Evolutionary conservation across 75 land plant species (phyloP).

Genomic region (Cunninghamia lanceolata): DNA sequence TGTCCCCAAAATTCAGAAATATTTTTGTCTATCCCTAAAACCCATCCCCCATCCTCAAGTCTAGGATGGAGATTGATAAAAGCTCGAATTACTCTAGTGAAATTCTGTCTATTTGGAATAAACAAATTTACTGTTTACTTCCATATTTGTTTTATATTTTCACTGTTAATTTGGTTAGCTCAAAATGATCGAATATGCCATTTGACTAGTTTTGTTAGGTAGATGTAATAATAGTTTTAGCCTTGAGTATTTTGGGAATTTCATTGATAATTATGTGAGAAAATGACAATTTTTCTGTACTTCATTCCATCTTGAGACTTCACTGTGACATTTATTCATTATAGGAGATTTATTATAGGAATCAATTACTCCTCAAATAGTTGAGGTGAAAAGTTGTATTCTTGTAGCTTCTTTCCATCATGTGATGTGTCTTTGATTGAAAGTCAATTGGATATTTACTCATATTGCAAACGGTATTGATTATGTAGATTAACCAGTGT

Average conservation of each 20-base stretch:
- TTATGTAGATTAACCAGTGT: background rate
- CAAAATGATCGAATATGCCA: background rate
- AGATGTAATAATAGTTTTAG: background rate
- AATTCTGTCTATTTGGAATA: background rate
- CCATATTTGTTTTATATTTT: background rate
- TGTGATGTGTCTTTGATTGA: background rate
- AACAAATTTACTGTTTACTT: background rate
- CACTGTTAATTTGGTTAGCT: background rate
- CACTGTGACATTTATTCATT: background rate
- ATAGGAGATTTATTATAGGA: background rate
- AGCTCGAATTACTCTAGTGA: background rate
- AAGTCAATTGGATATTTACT: background rate
- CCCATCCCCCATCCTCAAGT: no score
- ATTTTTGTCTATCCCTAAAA: no score
- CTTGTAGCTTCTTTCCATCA: constrained; percentile 8
- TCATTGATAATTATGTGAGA: background rate
- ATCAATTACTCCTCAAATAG: background rate
- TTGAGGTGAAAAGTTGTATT: background rate
- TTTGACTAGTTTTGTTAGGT: background rate
- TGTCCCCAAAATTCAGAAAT: no score
- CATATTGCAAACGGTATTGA: background rate
- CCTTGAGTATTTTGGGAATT: background rate
- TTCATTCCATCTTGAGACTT: background rate
- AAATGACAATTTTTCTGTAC: background rate
- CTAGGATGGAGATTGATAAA: no score